Base-by-base conservation (phyloP, 495 filamentous ascomycete genomes). In the Penicillium antarcticum region DNA sequence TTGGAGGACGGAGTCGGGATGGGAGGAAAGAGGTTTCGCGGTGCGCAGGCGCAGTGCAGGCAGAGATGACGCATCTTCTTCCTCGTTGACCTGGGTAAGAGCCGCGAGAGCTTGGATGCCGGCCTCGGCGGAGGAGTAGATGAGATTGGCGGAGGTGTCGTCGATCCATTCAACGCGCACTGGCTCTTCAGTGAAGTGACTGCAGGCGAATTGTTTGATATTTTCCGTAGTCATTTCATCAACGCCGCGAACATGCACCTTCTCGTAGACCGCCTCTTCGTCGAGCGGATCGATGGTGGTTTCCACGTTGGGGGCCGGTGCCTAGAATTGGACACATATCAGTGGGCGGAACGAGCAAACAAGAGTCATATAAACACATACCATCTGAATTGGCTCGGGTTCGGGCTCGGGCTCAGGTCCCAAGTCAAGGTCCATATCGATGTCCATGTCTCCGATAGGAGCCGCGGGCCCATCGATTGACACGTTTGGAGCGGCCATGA, bases 81-180 rank as follows among this genome's bases (percentile, higher is more conserved):
- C 64, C 43, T 70, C 65, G 26, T 52, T 47, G 32, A 66, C 56
- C 47, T 78, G 67, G 4, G 72, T 76, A 40, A 97, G 77, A 5
- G 83, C 80, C 36, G 72, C 61, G n/a, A 98, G 78, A 12, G 91
- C 92, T 42, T 82, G 75, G 2, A 78, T 58, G 1, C 92, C 92
- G n/a, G 78, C 62, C n/a, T 85, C 82, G 16, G 86, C 69, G 19
- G 76, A 80, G 23, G 78, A 74, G 74, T 91, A 98, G 37, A 92
- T 62, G 29, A 96, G 65, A 57, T 96, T 97, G 52, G 90, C 89
- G 0, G 91, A 94, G 14, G 81, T 87, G 65, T 98, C 94, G 59
- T 98, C 87, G 53, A 98, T 92, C 94, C 94, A 98, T 69, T 97
- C 89, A 56, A 97, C 72, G 16, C 81, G 79, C 18, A 73, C 62